These are phyloP conservation scores for Aspergillus campestris DNA, from an alignment of 495 filamentous ascomycete species.

Conservation along the genomic window DNA sequence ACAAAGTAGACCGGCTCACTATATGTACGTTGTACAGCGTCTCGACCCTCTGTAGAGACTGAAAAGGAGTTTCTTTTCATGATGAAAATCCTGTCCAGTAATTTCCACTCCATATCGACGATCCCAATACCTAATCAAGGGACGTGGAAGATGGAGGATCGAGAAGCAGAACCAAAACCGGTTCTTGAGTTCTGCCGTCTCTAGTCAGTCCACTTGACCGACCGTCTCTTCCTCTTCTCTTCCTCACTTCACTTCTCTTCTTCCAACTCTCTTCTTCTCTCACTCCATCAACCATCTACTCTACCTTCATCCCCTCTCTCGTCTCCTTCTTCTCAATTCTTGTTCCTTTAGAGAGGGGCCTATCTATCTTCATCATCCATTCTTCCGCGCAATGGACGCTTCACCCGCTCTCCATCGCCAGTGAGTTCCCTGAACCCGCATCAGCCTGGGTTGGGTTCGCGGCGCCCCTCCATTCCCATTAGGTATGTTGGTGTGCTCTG, in stretches of 20 bases:
- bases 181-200: not conserved
- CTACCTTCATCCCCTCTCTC: not conserved
- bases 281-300: not conserved
- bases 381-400: not conserved
- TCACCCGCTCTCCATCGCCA: not conserved
- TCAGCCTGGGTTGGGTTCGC: conserved; percentile 14
- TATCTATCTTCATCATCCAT: not conserved
- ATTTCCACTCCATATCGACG: too few relatives aligned
- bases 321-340: too few relatives aligned
- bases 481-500: conserved; percentile 9
- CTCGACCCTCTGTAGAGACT: too few relatives aligned
- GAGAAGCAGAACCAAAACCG: too few relatives aligned
- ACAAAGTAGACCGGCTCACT: too few relatives aligned
- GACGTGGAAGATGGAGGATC: too few relatives aligned
- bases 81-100: too few relatives aligned
- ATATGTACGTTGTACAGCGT: too few relatives aligned
- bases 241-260: not conserved
- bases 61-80: too few relatives aligned
- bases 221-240: conserved; percentile 6
- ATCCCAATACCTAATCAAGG: too few relatives aligned
- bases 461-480: not conserved
- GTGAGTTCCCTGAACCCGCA: conserved; percentile 6
- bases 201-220: conserved; percentile 41
- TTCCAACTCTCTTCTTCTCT: not conserved
- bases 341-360: too few relatives aligned